Evolutionary conservation across 352 stramenopile genomes (phyloP), one percentile per base, ranked within the genome.

Genomic region (Globisporangium abappressorium): DNA sequence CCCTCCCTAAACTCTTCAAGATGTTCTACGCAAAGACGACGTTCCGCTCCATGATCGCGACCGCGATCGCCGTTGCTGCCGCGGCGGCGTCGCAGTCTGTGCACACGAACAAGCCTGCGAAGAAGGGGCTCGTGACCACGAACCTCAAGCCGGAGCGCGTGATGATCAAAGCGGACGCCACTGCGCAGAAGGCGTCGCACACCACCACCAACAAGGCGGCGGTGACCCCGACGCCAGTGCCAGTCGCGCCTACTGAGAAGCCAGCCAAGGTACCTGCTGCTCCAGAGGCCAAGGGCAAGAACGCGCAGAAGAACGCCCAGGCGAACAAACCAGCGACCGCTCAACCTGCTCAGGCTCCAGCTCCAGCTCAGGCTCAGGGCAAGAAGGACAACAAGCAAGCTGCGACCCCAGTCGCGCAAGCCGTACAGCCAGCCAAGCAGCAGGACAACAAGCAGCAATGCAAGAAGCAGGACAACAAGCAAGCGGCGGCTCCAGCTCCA

Each of bases 11-110:
- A 34, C 18, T 18, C 30, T 18, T 9, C 61, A 55, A 61, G 49
- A 67, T 67, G 62, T 55, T 67, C 22, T 67, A 67, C 51, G 62
- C 62, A 26, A 67, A 67, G 62, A 54, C 47, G 22, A 67, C 62
- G 11, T 57, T 67, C 51, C 62, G 62, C 62, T 67, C 34, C 30
- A 57, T 61, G 15, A 58, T 61, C 51, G 62, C 51, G n/a, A 57
- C 53, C 2, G 62, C 62, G 33, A 38, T 67, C 49, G 62, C 62
- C 20, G 51, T 67, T 6, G 47, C 47, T 34, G 51, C 62, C 5
- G 49, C 34, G n/a, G 51, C 49, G 18, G 22, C 47, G 60, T 51
- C 58, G n/a, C 62, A 67, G 28, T n/a, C 63, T 6, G 53, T 36
- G 22, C 63, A 62, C 12, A 24, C 22, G 41, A 28, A 33, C 60